phyloP scores from a whole-genome alignment of 2,329 filamentous ascomycete genomes.

The Onygenales sp. region DNA sequence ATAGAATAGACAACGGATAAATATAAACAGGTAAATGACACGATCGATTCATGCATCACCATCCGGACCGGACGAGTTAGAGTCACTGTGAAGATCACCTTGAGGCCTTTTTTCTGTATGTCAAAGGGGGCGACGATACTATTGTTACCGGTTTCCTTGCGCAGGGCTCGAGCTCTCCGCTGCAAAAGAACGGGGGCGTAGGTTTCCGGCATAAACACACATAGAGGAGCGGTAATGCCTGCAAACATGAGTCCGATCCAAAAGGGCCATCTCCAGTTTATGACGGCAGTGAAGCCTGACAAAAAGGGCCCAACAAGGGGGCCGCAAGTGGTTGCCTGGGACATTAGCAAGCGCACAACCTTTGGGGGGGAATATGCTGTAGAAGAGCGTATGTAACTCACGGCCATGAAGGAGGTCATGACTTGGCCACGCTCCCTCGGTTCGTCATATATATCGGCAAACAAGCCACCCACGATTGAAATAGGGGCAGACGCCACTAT shows the following conservation, averaged over 20 bases:
- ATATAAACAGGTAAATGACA: conserved; percentile 18
- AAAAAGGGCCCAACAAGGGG: conserved; percentile 36
- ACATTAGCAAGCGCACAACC: background rate
- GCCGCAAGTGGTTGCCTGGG: conserved; percentile 29
- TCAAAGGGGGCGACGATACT: conserved; percentile 12
- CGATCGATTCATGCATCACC: conserved; percentile 17
- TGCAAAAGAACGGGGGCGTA: conserved; percentile 50
- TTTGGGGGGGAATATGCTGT: background rate
- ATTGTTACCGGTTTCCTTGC: conserved; percentile 10
- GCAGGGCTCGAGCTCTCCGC: conserved; percentile 37
- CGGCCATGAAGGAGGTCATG: conserved; percentile 36
- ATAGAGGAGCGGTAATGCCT: conserved; percentile 41
- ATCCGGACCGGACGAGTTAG: conserved; percentile 17
- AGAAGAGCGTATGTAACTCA: conserved; percentile 10
- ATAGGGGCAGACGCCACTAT: conserved; percentile 37
- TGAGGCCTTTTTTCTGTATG: conserved; percentile 9
- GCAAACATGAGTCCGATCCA: conserved; percentile 61
- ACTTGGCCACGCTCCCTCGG: conserved; percentile 31
- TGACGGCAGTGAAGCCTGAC: conserved; percentile 35
- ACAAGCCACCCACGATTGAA: conserved; percentile 36
- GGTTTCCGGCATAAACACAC: conserved; percentile 57
- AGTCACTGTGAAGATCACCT: conserved; percentile 12
- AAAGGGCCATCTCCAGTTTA: conserved; percentile 41
- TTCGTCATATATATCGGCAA: conserved; percentile 39
- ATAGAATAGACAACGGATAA: conserved; percentile 17